phyloP scores from a whole-genome alignment of 2,329 filamentous ascomycete species.

The Phialocephala sp. region DNA sequence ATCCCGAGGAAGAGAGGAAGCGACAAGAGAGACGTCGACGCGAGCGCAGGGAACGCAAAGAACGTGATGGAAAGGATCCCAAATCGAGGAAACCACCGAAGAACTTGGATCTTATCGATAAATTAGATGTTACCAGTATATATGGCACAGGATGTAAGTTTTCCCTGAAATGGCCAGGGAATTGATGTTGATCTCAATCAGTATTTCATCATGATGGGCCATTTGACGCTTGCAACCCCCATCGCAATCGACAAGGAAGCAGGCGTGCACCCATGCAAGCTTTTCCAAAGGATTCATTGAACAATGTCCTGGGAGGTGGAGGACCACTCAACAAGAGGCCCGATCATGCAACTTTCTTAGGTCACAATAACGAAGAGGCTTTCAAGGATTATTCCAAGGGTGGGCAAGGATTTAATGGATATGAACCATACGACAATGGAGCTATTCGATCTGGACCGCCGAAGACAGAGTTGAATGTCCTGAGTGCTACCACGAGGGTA shows the following conservation, averaged over 20 bases:
- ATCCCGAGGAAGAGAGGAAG: constrained; percentile 63
- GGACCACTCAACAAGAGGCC: constrained; percentile 83
- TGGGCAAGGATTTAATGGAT: constrained; percentile 45
- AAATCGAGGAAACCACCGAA: constrained; percentile 43
- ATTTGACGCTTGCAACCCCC: constrained; percentile 94
- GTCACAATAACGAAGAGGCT: constrained; percentile 78
- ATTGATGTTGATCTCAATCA: constrained; percentile 45
- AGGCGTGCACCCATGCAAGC: constrained; percentile 93
- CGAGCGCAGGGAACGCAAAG: constrained; percentile 53
- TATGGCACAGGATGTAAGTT: constrained; percentile 87
- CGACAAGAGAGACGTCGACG: constrained; percentile 60
- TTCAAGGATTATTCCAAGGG: constrained; percentile 75
- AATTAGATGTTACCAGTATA: constrained; percentile 94
- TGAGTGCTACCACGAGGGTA: constrained; percentile 71
- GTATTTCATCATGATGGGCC: constrained; percentile 98
- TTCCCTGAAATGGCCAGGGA: not conserved
- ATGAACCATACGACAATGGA: constrained; percentile 50
- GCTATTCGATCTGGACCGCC: constrained; percentile 47
- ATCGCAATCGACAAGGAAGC: constrained; percentile 85
- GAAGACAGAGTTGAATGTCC: constrained; percentile 50
- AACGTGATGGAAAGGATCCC: constrained; percentile 48
- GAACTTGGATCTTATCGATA: constrained; percentile 88
- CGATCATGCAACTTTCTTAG: constrained; percentile 88
- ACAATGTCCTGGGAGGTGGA: constrained; percentile 88
- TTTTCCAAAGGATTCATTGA: constrained; percentile 89